Evolutionary conservation across 768 basidiomycete genomes (phyloP).

Genomic region (Crepidotus variabilis): DNA sequence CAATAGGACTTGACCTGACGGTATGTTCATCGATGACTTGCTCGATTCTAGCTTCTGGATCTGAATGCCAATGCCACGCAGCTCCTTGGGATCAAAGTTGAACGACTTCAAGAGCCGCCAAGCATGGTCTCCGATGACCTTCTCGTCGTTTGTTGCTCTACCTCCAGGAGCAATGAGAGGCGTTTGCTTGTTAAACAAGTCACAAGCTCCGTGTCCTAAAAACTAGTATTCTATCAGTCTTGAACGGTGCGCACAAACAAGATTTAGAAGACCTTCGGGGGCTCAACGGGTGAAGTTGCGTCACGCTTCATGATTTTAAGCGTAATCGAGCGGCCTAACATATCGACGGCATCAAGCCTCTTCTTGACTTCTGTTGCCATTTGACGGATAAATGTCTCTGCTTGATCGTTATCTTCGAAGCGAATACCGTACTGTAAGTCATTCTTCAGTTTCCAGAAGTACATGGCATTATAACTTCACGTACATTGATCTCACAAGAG

Average conservation of each 20-base stretch:
- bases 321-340: constrained; percentile 73
- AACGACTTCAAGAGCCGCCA: constrained; percentile 73
- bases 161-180: constrained; percentile 57
- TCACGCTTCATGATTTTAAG: constrained; percentile 89
- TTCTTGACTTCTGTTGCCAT: constrained; percentile 76
- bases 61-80: constrained; percentile 92
- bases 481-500: constrained; percentile 91
- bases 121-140: constrained; percentile 70
- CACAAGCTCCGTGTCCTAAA: constrained; percentile 86
- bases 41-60: constrained; percentile 79
- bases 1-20: constrained; percentile 56
- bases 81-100: constrained; percentile 75
- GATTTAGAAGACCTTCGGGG: constrained; percentile 65
- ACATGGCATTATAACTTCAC: constrained; percentile 24
- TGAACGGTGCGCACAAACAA: constrained; percentile 1
- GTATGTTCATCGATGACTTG: constrained; percentile 24
- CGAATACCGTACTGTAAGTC: constrained; percentile 84
- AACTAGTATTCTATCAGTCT: constrained; percentile 53
- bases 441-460: background rate
- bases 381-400: constrained; percentile 70
- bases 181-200: constrained; percentile 74
- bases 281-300: constrained; percentile 81
- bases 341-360: constrained; percentile 62
- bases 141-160: constrained; percentile 68
- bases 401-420: constrained; percentile 80